Base-by-base conservation (phyloP, 176 grass and related monocot genomes). In the Musa acuminata region DNA sequence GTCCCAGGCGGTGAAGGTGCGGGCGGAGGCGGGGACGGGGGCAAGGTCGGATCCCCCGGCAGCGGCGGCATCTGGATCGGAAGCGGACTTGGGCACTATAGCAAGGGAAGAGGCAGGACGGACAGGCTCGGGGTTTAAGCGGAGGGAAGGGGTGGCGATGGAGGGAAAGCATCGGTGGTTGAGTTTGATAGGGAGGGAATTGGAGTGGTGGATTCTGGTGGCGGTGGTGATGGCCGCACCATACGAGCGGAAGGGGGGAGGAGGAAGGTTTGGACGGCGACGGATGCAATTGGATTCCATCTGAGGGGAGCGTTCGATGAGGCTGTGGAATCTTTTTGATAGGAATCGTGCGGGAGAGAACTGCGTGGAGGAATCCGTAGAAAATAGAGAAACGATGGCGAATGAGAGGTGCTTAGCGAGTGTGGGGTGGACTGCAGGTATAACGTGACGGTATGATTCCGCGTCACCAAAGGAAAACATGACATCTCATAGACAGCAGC, bases 1-100 rank as follows among this genome's bases (percentile, higher is more conserved):
- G 79, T 98, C 88, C 80, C 77, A 87, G 43, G 80, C 90, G 52
- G 84, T 89, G 88, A 98, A 93, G 59, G 90, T 93, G 51, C 90
- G 90, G 13, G 84, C 54, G 12, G 86, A 85, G 8, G 68, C 83
- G 17, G 84, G 86, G 75, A 83, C 81, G 0, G 90, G 95, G 3
- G 80, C 83, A 2, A 98, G 82, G 75, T 98, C 86, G 11, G 86
- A 88, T 11, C 73, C 8, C 8, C 13, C 5, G 51, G 55, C 66
- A 75, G 62, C 51, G 35, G 35, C 35, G 77, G 69, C 49, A 67
- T 82, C 68, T 82, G 82, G 13, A 53, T 62, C 55, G 24, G 55
- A 53, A 9, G 51, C 23, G 3, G 72, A 48, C 48, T 51, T 70
- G 67, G 67, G 43, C 19, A 70, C 24, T 8, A 8, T 14, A 49